A percentile compares a stretch with the other conserved stretches of the same genome.
Evolutionary conservation across 2,329 filamentous ascomycete species (phyloP).

Genomic region (Amylocarpus encephaloides): DNA sequence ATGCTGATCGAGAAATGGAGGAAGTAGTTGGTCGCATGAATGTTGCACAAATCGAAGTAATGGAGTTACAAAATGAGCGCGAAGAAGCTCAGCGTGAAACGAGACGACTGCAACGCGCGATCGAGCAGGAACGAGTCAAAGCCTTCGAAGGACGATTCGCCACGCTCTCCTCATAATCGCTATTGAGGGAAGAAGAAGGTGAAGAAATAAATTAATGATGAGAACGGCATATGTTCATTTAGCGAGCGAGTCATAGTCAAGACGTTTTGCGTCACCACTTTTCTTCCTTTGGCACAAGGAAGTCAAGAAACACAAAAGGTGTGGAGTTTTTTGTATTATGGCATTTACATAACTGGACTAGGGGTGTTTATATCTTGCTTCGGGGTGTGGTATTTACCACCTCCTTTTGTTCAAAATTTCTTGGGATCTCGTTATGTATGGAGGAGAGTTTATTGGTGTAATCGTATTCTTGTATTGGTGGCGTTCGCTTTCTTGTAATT

Average conservation of each 20-base stretch:
- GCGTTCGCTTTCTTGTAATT: too few species aligned
- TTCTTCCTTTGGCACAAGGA: too few species aligned
- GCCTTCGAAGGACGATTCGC: slow-evolving; percentile 28
- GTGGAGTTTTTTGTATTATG: too few species aligned
- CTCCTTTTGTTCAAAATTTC: too few species aligned
- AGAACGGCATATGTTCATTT: not conserved
- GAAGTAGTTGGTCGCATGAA: slow-evolving; percentile 80
- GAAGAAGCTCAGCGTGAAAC: slow-evolving; percentile 71
- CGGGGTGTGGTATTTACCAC: too few species aligned
- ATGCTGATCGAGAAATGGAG: slow-evolving; percentile 77
- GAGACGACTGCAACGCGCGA: slow-evolving; percentile 59
- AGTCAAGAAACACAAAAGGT: too few species aligned
- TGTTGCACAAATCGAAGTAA: slow-evolving; percentile 74
- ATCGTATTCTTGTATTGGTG: too few species aligned
- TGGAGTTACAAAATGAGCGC: slow-evolving; percentile 67
- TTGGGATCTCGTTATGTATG: too few species aligned
- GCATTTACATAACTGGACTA: too few species aligned
- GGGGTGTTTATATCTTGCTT: too few species aligned
- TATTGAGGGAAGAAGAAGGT: not conserved
- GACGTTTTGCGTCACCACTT: too few species aligned
- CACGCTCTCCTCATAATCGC: slow-evolving; percentile 19
- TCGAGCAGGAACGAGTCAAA: slow-evolving; percentile 41
- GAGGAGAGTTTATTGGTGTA: too few species aligned
- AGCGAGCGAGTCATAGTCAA: slow-evolving; percentile 1
- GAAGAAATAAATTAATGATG: not conserved